Percentiles rank a stretch among this genome's conserved stretches.
phyloP scores from a whole-genome alignment of 768 basidiomycete genomes.

The Rubroboletus pulcherrimus region DNA sequence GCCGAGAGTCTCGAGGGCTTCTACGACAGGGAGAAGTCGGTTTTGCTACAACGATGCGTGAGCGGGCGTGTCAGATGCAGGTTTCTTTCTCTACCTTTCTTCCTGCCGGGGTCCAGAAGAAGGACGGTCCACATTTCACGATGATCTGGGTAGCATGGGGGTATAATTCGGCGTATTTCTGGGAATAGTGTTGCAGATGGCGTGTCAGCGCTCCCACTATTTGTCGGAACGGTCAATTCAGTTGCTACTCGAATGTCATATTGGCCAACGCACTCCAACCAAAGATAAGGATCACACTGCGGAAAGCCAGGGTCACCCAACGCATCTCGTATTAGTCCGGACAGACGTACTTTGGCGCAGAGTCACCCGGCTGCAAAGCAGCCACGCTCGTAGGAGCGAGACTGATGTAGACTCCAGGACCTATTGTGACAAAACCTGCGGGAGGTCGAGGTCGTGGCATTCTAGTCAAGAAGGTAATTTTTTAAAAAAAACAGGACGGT shows the following conservation, averaged over 20 bases:
- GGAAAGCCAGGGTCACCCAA: neutral
- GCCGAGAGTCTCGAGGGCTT: constrained; percentile 23
- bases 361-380: neutral
- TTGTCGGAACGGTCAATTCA: neutral
- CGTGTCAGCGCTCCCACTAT: constrained; percentile 27
- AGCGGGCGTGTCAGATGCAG: neutral
- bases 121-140: constrained; percentile 20
- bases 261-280: constrained; percentile 25
- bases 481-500: too few species aligned
- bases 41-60: constrained; percentile 10
- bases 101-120: constrained; percentile 14
- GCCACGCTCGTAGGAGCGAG: neutral
- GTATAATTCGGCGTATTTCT: constrained; percentile 23
- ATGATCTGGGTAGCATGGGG: constrained; percentile 27
- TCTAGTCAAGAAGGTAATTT: neutral
- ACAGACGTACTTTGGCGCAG: constrained; percentile 21
- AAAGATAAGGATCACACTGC: constrained; percentile 28
- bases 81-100: constrained; percentile 10
- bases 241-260: neutral
- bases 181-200: constrained; percentile 25
- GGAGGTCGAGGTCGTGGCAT: constrained; percentile 15
- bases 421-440: constrained; percentile 16
- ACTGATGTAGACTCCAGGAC: constrained; percentile 16
- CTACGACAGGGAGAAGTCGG: constrained; percentile 19
- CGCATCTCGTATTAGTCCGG: neutral